These are phyloP conservation scores for Clavaria fumosa DNA, from an alignment of 768 basidiomycete species.

Conservation along the genomic window DNA sequence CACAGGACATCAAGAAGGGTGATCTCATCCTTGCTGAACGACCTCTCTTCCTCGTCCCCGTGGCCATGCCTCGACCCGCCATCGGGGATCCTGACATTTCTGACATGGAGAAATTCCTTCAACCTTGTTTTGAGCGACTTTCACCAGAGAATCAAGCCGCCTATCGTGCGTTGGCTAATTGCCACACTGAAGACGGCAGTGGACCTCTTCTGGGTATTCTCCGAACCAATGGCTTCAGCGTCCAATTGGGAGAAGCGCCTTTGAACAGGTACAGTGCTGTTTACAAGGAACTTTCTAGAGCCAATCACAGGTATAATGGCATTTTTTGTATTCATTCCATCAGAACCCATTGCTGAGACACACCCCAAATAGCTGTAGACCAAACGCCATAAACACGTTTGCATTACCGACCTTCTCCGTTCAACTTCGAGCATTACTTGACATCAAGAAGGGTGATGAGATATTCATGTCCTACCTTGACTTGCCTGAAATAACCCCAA, in stretches of 20 bases:
- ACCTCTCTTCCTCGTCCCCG: neutral
- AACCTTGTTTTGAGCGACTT: neutral
- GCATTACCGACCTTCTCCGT: neutral
- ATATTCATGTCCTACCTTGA: neutral
- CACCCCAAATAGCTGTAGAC: neutral
- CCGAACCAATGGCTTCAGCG: neutral
- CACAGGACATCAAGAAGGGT: neutral
- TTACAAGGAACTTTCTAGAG: neutral
- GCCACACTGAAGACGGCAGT: neutral
- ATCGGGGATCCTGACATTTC: too few species aligned
- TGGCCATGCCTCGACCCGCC: neutral
- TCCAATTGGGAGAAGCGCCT: neutral
- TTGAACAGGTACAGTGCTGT: neutral
- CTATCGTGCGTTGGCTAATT: neutral
- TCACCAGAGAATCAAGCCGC: constrained; percentile 1
- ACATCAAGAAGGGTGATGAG: neutral
- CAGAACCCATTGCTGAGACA: neutral
- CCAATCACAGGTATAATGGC: neutral
- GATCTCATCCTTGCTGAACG: neutral
- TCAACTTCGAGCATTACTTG: neutral
- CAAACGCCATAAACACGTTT: neutral
- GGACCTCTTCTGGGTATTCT: neutral
- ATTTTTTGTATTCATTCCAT: neutral
- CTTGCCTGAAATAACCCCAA: neutral
- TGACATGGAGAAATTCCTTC: neutral